phyloP scores from a whole-genome alignment of 345 rosid genomes.

The Sonneratia caseolaris region DNA sequence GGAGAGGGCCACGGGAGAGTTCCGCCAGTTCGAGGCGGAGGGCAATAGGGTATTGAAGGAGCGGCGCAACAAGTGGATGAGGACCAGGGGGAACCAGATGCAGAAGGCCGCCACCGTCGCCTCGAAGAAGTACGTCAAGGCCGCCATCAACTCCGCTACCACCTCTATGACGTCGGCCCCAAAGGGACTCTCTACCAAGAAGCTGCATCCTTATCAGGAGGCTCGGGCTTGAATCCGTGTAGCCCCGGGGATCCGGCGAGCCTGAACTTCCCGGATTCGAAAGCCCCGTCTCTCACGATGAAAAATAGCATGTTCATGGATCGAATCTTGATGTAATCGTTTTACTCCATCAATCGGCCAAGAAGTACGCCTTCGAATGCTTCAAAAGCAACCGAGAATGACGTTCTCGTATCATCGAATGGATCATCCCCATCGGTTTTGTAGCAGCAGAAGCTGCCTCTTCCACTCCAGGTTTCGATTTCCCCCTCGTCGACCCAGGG shows the following conservation, averaged over 20 bases:
- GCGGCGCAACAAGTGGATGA: conserved; percentile 34
- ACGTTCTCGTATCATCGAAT: too few relatives aligned
- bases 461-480: too few relatives aligned
- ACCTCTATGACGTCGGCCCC: conserved; percentile 75
- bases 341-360: too few relatives aligned
- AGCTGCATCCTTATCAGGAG: conserved; percentile 69
- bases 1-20: conserved; percentile 75
- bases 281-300: not conserved
- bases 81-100: conserved; percentile 45
- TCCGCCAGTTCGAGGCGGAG: conserved; percentile 53
- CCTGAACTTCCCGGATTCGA: not conserved
- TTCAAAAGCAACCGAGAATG: too few relatives aligned
- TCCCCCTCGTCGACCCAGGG: too few relatives aligned
- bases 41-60: conserved; percentile 31
- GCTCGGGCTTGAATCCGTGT: too few relatives aligned
- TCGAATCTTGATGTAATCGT: too few relatives aligned
- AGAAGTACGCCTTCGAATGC: too few relatives aligned
- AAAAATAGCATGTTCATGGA: too few relatives aligned
- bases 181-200: conserved; percentile 46
- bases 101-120: conserved; percentile 58
- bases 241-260: not conserved
- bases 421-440: too few relatives aligned
- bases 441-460: too few relatives aligned
- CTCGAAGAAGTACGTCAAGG: conserved; percentile 60
- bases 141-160: conserved; percentile 68